Base-by-base conservation (phyloP, 2,329 filamentous ascomycete genomes). In the Phymatotrichopsis omnivora region DNA sequence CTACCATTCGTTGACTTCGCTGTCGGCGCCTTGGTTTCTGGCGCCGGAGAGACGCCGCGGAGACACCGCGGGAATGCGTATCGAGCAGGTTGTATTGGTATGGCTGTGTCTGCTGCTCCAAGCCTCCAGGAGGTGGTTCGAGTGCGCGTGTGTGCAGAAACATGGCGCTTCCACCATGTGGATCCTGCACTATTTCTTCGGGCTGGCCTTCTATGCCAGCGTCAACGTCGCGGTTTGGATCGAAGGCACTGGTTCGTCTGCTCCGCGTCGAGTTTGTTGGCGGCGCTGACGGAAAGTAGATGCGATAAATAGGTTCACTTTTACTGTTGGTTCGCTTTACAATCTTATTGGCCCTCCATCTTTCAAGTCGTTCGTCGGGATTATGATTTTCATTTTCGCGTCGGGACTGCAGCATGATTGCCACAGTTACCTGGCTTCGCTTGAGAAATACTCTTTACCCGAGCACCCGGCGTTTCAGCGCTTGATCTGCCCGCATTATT, bases 401-500 rank as follows among this genome's bases (percentile, higher is more conserved):
- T 87, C 80, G 49, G 66, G 72, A 20, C 68, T 82, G 53, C 91
- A 98, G 62, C 75, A 89, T 62, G 70, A 75, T 54, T 83, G 79
- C 58, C 84, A 89, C 60, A 65, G 66, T 43, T 71, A 87, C 57
- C 72, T 91, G 16, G 76, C 78, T 31, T 72, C 73, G 29, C 66
- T 91, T 49, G 75, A 76, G 60, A 89, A 86, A 60, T 96, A 98
- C 64, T 82, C 82, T 8, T 70, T 96, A 5, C 54, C 54, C 19
- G 67, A 72, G 2, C 72, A 81, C 49, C 78, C 80, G 2, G 65
- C 82, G 46, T 98, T 96, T 63, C 68, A 69, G 33, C 68, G 71
- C 46, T 64, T 93, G 17, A 65, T 95, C 29, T 93, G 83, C 57
- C 86, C 91, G 14, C 91, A 98, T 65, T 98, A 96, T 64, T 82